Base-by-base conservation (phyloP, 2,329 filamentous ascomycete genomes). In the Fusarium tuaranense region DNA sequence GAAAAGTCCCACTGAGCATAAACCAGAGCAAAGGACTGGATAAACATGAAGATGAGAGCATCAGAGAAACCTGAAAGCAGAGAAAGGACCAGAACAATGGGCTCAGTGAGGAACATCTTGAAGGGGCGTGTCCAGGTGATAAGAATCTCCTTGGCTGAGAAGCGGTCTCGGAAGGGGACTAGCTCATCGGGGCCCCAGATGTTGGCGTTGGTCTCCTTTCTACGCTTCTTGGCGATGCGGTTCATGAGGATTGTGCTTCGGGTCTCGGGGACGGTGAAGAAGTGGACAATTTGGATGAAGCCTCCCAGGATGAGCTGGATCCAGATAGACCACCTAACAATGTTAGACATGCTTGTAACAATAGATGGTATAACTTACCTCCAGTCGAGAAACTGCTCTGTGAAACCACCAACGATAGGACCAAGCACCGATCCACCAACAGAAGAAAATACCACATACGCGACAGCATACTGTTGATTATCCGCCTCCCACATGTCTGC, bases 291-390 rank as follows among this genome's bases (percentile, higher is more conserved):
- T 79, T 95, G 93, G 4, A 94, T 90, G 38, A 90, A 87, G 10
- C 84, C 92, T 20, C 94, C 94, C 63, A 96, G 91, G 75, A 95
- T 95, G 72, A 96, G 88, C 82, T 95, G 93, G 69, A 96, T 93
- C 94, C 94, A 97, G 80, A 96, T 95, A 65, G 88, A 90, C 92
- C 92, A 85, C 46, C 81, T 83, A 51, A 1, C 7, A 1, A 20
- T 25, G 36, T 60, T 10, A 60, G 57, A 27, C 8, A 13, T 41
- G 20, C 7, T 57, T 36, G 27, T 10, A 3, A 20, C 3, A 7
- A 2, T 8, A 22, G 5, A 36, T 1, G 13, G 0, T 7, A 4
- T 8, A 9, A 69, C 75, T 78, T 79, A 95, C 74, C 89, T 88
- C 94, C 94, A 97, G 30, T 84, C 80, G 0, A 93, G 86, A 74